Evolutionary conservation across 768 basidiomycete species (phyloP).

Genomic region (Rhodocollybia butyracea): DNA sequence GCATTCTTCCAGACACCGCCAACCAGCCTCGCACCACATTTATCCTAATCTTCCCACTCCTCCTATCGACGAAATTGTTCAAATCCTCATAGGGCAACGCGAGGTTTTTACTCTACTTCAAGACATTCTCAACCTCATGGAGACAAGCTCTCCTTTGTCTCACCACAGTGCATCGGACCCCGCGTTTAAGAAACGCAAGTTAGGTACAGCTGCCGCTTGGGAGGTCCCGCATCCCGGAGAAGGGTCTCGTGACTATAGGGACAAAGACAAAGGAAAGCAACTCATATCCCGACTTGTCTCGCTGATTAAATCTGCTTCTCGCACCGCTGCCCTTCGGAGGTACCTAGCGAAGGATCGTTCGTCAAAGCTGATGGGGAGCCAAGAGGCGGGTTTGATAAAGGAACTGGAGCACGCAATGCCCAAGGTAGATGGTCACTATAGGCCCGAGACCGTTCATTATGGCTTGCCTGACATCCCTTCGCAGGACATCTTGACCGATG

Average conservation of each 20-base stretch:
- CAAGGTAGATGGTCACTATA: conserved; percentile 27
- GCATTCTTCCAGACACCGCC: conserved; percentile 19
- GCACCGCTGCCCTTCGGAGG: conserved; percentile 58
- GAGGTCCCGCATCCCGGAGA: conserved; percentile 83
- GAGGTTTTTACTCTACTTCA: conserved; percentile 67
- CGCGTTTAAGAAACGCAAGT: conserved; percentile 54
- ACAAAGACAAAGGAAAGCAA: conserved; percentile 57
- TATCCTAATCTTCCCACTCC: conserved; percentile 43
- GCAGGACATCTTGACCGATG: conserved; percentile 20
- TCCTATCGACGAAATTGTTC: conserved; percentile 56
- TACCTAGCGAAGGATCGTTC: conserved; percentile 28
- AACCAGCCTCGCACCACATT: too few relatives aligned
- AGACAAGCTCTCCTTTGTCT: conserved; percentile 24
- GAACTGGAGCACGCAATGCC: conserved; percentile 10
- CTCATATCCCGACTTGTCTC: conserved; percentile 58
- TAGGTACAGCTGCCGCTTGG: conserved; percentile 76
- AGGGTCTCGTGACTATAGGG: conserved; percentile 75
- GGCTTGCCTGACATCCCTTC: conserved; percentile 17
- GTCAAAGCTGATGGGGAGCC: conserved; percentile 10
- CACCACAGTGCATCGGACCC: conserved; percentile 16
- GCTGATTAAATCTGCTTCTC: conserved; percentile 57
- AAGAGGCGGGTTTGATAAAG: conserved; percentile 3
- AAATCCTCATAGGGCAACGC: conserved; percentile 56
- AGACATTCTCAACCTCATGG: conserved; percentile 56
- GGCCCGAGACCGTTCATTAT: conserved; percentile 29